phyloP scores from a whole-genome alignment of 192 early-diverging fungal genomes.

The Mortierella alpina region DNA sequence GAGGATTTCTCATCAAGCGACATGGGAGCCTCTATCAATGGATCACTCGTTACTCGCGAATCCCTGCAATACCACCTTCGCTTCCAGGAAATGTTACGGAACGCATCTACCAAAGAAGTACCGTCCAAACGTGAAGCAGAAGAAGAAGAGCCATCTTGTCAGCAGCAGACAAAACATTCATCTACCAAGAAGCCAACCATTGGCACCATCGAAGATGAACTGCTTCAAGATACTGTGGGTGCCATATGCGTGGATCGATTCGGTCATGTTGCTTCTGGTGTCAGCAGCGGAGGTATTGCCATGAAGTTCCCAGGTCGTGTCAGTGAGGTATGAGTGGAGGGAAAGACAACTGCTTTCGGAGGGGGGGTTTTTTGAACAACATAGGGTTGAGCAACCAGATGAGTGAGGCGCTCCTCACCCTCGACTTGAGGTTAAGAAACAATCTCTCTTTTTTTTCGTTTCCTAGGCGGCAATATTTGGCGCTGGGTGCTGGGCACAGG shows the following conservation, averaged over 20 bases:
- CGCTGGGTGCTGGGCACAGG: slow-evolving; percentile 84
- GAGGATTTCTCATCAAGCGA: not conserved
- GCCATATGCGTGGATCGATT: slow-evolving; percentile 76
- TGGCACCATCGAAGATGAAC: slow-evolving; percentile 5
- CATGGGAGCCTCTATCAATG: not conserved
- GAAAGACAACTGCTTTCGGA: not conserved
- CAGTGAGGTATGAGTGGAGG: slow-evolving; percentile 69
- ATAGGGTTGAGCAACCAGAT: not conserved
- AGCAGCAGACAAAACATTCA: no score
- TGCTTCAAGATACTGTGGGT: slow-evolving; percentile 86
- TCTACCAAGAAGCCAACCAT: not conserved
- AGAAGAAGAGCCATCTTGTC: not conserved
- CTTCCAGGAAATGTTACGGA: slow-evolving; percentile 14
- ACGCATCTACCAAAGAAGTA: not conserved
- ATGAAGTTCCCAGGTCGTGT: slow-evolving; percentile 86
- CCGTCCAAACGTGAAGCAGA: not conserved
- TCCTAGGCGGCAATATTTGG: slow-evolving; percentile 85
- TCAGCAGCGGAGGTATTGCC: slow-evolving; percentile 89
- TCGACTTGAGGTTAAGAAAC: not conserved
- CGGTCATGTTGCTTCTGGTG: slow-evolving; percentile 77
- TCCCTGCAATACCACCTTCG: not conserved
- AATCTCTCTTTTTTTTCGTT: not conserved
- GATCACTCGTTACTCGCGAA: slow-evolving; percentile 13
- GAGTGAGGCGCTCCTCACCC: not conserved
- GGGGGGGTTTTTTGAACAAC: not conserved